Conservation (phyloP, 2,329 filamentous ascomycete species). For the Tolypocladium paradoxum region DNA sequence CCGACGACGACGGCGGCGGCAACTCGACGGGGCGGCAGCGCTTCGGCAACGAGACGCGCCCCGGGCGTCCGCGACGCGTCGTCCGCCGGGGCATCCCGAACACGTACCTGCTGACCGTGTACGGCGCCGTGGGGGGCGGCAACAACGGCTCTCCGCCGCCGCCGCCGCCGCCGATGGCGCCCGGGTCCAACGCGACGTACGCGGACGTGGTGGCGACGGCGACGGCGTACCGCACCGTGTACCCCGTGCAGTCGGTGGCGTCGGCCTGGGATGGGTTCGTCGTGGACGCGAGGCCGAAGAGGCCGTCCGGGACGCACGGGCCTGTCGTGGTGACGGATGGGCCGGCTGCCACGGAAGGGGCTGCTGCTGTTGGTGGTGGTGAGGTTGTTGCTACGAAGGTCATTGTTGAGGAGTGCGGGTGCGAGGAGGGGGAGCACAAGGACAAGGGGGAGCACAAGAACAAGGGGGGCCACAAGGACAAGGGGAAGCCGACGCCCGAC, state of each 20-base stretch:
- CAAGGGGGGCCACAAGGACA: not conserved
- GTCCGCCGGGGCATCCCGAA: conserved; percentile 1
- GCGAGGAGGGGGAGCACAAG: not conserved
- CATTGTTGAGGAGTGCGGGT: not conserved
- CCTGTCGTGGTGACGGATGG: not conserved
- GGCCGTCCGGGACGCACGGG: conserved; percentile 10
- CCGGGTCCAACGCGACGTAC: conserved; percentile 7
- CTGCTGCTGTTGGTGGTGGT: no score
- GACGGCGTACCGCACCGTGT: conserved; percentile 1
- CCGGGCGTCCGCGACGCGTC: not conserved
- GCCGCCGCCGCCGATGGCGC: conserved; percentile 23
- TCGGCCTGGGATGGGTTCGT: not conserved
- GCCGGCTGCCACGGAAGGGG: no score
- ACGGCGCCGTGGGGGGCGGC: conserved; percentile 22
- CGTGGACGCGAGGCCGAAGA: conserved; percentile 14
- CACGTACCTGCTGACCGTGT: conserved; percentile 30
- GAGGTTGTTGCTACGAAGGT: not conserved
- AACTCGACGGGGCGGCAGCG: not conserved
- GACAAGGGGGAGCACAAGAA: not conserved
- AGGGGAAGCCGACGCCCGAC: not conserved
- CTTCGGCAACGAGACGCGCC: not conserved
- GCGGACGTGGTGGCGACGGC: not conserved
- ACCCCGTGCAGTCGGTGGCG: not conserved
- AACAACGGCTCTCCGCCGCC: conserved; percentile 4
- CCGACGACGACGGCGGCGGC: not conserved